Evolutionary conservation across 805 yeast species (phyloP), one percentile per base, ranked within the genome.

Genomic region (Candida endomychidarum): DNA sequence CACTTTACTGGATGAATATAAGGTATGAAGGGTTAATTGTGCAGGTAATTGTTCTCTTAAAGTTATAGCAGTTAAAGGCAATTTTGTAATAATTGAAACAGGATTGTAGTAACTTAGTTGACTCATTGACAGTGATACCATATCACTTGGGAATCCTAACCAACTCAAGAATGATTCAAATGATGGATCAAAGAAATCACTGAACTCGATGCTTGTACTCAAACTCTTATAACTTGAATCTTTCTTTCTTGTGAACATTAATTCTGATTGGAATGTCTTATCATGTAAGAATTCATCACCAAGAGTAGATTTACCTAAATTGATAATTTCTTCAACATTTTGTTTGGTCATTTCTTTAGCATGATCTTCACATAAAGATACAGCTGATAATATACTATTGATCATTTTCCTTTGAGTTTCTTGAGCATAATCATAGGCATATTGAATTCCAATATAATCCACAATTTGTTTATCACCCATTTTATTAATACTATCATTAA

Each of bases 101-200:
- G 74, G 73, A 22, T 67, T 65, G 37, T 52, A 65, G 32, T 55
- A 51, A 14, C 51, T 45, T n/a, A 69, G 40, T 25, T 64, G 67
- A 8, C 51, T 45, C 23, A 52, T 47, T 3, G 70, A 54, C 10
- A 44, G 49, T 14, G 53, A 37, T 2, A 67, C 52, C 37, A 54
- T 47, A 6, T 57, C 59, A 37, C 50, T 52, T 1, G 74, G 61
- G 20, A 70, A 42, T 16, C 78, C 67, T 50, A 72, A 41, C 74
- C 73, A 56, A 51, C 63, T 49, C 34, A 79, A 55, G 42, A 82
- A 75, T 3, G 83, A 77, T 27, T 81, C 84, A 45, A 79, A 57
- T 0, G 84, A 74, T 4, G 95, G 86, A 49, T 90, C 95, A 54
- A 90, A 69, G 50, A 89, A 81, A 62, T 93, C 97, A n/a, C 70